A percentile compares a stretch with the other conserved stretches of the same genome.
phyloP scores from a whole-genome alignment of 2,329 filamentous ascomycete genomes.

The Venturia aucupariae region DNA sequence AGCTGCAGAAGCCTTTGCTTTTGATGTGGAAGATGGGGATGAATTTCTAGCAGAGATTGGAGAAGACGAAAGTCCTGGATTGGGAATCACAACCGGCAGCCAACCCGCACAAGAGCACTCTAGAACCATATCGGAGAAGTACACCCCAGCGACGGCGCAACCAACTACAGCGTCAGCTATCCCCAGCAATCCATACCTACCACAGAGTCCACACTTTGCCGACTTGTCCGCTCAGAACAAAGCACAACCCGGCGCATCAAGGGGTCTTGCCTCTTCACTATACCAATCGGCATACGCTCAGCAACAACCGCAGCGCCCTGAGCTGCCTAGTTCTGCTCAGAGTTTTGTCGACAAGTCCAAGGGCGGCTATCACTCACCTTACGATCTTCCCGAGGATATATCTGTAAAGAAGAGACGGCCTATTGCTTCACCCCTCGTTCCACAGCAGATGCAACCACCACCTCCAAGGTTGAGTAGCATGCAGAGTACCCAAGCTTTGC shows the following conservation, averaged over 20 bases:
- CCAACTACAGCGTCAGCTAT: constrained; percentile 17
- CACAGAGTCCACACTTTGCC: constrained; percentile 41
- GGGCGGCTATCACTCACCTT: constrained; percentile 86
- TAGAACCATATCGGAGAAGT: constrained; percentile 21
- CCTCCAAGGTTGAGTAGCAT: constrained; percentile 58
- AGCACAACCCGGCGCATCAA: neutral
- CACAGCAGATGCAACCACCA: constrained; percentile 36
- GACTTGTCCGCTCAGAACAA: constrained; percentile 34
- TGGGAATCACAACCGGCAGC: constrained; percentile 12
- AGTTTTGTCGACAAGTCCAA: constrained; percentile 89
- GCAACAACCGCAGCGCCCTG: constrained; percentile 16
- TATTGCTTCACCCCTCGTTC: constrained; percentile 27
- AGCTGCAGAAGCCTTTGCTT: constrained; percentile 33
- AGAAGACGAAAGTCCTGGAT: constrained; percentile 9
- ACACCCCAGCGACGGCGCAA: constrained; percentile 28
- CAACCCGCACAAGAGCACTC: constrained; percentile 16
- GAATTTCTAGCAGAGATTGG: constrained; percentile 66
- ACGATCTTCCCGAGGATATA: constrained; percentile 88
- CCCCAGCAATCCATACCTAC: constrained; percentile 38
- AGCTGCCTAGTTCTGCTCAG: constrained; percentile 36
- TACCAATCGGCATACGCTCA: constrained; percentile 15
- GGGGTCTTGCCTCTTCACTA: neutral
- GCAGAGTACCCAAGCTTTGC: constrained; percentile 1
- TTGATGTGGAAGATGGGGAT: constrained; percentile 77
- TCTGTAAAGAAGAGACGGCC: constrained; percentile 57